Evolutionary conservation across 495 filamentous ascomycete genomes (phyloP).

Genomic region (Choiromyces venosus): DNA sequence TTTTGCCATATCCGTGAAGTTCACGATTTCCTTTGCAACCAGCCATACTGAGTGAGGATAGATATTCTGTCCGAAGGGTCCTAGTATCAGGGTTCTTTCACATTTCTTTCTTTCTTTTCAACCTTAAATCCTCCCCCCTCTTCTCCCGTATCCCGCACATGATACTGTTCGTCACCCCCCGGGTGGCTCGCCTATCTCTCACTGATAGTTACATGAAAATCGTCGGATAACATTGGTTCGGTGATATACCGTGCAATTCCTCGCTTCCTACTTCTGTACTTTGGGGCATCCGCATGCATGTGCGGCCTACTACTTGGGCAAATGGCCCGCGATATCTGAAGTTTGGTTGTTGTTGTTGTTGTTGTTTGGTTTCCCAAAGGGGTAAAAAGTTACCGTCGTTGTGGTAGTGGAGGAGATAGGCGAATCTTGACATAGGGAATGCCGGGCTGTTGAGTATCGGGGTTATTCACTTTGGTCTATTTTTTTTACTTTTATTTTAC

Average conservation of each 20-base stretch:
- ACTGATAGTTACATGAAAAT: not conserved
- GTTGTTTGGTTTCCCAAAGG: not conserved
- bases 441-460: not conserved
- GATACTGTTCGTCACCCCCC: not conserved
- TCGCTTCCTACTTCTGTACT: not conserved
- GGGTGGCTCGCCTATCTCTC: not conserved
- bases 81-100: not conserved
- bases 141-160: not conserved
- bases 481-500: too few species aligned
- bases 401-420: not conserved
- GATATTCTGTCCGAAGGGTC: not conserved
- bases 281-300: not conserved
- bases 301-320: not conserved
- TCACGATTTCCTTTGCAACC: not conserved
- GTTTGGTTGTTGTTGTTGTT: not conserved
- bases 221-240: not conserved
- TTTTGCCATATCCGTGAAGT: not conserved
- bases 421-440: not conserved
- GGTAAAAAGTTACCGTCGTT: not conserved
- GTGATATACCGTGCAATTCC: not conserved
- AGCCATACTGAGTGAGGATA: not conserved
- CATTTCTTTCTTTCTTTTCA: not conserved
- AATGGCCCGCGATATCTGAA: not conserved
- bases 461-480: not conserved
- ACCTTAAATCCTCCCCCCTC: not conserved